A percentile compares a stretch with the other conserved stretches of the same genome.
phyloP scores from a whole-genome alignment of 495 filamentous ascomycete genomes.

The Aspergillus homomorphus region DNA sequence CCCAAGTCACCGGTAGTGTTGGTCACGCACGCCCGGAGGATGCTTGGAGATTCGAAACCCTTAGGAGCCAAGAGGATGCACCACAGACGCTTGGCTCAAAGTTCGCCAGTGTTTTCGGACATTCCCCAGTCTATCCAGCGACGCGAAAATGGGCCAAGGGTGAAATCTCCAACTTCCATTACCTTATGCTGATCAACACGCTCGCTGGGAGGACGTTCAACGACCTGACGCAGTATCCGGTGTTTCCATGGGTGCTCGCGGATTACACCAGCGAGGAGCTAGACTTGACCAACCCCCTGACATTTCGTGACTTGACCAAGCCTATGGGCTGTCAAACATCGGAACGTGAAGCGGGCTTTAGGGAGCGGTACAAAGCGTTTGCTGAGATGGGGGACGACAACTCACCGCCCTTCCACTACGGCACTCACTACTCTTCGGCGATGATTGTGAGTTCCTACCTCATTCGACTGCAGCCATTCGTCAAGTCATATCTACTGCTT shows the following conservation, averaged over 20 bases:
- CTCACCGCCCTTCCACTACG: slow-evolving; percentile 87
- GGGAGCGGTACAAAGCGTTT: slow-evolving; percentile 79
- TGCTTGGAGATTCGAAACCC: slow-evolving; percentile 80
- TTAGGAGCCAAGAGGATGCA: slow-evolving; percentile 76
- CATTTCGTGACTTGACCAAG: slow-evolving; percentile 88
- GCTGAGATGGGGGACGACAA: slow-evolving; percentile 84
- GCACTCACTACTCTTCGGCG: slow-evolving; percentile 96
- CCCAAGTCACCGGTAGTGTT: slow-evolving; percentile 61
- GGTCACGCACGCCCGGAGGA: slow-evolving; percentile 60
- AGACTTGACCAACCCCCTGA: slow-evolving; percentile 75
- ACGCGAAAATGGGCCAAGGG: slow-evolving; percentile 90
- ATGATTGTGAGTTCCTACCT: slow-evolving; percentile 98
- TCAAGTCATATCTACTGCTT: slow-evolving; percentile 93
- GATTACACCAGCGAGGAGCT: slow-evolving; percentile 97
- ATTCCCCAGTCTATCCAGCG: slow-evolving; percentile 66
- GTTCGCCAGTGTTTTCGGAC: slow-evolving; percentile 92
- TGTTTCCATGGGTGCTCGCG: slow-evolving; percentile 95
- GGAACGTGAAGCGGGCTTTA: slow-evolving; percentile 70
- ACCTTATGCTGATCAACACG: slow-evolving; percentile 96
- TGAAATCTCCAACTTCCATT: slow-evolving; percentile 97
- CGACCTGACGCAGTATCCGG: slow-evolving; percentile 95
- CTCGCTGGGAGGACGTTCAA: slow-evolving; percentile 97
- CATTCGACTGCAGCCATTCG: slow-evolving; percentile 92
- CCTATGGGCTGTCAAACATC: slow-evolving; percentile 93
- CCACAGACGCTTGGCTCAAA: slow-evolving; percentile 83